phyloP scores from a whole-genome alignment of 129 eudicot species.

The Arctium lappa region DNA sequence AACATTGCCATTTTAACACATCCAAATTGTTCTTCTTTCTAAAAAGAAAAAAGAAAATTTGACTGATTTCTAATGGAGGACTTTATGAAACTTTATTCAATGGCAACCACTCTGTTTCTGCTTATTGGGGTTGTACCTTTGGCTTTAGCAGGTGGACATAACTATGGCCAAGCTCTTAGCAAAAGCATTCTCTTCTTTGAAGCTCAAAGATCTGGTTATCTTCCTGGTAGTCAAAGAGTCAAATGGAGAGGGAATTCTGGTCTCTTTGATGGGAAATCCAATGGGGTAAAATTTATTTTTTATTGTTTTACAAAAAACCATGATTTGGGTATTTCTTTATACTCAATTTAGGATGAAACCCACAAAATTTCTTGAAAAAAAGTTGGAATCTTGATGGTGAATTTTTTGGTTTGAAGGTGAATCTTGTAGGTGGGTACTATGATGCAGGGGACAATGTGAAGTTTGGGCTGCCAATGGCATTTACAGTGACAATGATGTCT shows the following conservation, averaged over 20 bases:
- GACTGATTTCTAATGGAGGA: slow-evolving; percentile 39
- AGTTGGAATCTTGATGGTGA: slow-evolving; percentile 29
- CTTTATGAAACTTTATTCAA: slow-evolving; percentile 34
- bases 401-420: slow-evolving; percentile 46
- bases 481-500: slow-evolving; percentile 75
- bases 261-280: slow-evolving; percentile 59
- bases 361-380: slow-evolving; percentile 5
- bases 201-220: slow-evolving; percentile 88
- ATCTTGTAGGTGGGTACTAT: slow-evolving; percentile 85
- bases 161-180: slow-evolving; percentile 74
- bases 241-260: slow-evolving; percentile 76
- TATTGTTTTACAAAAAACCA: neutral
- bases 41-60: neutral
- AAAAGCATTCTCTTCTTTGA: slow-evolving; percentile 77
- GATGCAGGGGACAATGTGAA: slow-evolving; percentile 92
- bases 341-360: neutral
- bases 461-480: slow-evolving; percentile 90
- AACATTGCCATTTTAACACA: slow-evolving; percentile 35
- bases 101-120: slow-evolving; percentile 52
- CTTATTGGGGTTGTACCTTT: slow-evolving; percentile 44
- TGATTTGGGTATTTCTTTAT: slow-evolving; percentile 5
- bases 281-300: slow-evolving; percentile 27
- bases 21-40: neutral
- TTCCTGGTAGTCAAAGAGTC: slow-evolving; percentile 60
- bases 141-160: slow-evolving; percentile 64